These are phyloP conservation scores for Hyaloperonospora brassicae DNA, from an alignment of 352 stramenopile species.

Conservation along the genomic window DNA sequence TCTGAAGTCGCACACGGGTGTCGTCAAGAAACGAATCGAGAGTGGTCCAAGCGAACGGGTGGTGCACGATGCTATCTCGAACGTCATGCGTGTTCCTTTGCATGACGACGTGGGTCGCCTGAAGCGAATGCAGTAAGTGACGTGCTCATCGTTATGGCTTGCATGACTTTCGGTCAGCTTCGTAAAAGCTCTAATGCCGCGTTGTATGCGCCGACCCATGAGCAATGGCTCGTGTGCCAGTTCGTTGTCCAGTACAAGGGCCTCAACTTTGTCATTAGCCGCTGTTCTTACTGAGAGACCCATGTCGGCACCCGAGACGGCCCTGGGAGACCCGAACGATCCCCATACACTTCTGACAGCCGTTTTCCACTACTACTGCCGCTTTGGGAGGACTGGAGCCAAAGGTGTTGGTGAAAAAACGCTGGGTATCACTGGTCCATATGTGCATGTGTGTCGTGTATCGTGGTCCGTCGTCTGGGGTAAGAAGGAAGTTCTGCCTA, in stretches of 20 bases:
- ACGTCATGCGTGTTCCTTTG: constrained; percentile 47
- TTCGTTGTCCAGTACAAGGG: not conserved
- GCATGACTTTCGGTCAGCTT: not conserved
- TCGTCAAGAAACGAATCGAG: constrained; percentile 60
- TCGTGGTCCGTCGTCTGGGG: not conserved
- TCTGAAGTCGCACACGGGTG: constrained; percentile 54
- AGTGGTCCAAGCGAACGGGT: constrained; percentile 38
- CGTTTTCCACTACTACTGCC: constrained; percentile 84
- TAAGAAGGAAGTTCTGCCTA: not conserved
- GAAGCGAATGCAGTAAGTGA: constrained; percentile 39
- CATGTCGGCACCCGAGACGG: constrained; percentile 24
- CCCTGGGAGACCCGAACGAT: constrained; percentile 65
- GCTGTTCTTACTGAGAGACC: constrained; percentile 9
- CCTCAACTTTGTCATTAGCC: constrained; percentile 5
- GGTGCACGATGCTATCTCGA: constrained; percentile 47
- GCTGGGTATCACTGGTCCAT: constrained; percentile 45
- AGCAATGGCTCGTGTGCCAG: constrained; percentile 7
- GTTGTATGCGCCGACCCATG: constrained; percentile 2
- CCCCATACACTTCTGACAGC: constrained; percentile 70
- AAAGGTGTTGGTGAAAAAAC: constrained; percentile 61
- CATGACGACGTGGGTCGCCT: constrained; percentile 41
- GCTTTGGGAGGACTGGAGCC: constrained; percentile 64
- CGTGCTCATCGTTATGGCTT: not conserved
- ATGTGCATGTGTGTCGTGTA: not conserved
- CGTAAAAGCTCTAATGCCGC: constrained; percentile 7